Conservation (phyloP, 371 early-diverging fungal genomes). For the Blastocladiella emersonii region DNA sequence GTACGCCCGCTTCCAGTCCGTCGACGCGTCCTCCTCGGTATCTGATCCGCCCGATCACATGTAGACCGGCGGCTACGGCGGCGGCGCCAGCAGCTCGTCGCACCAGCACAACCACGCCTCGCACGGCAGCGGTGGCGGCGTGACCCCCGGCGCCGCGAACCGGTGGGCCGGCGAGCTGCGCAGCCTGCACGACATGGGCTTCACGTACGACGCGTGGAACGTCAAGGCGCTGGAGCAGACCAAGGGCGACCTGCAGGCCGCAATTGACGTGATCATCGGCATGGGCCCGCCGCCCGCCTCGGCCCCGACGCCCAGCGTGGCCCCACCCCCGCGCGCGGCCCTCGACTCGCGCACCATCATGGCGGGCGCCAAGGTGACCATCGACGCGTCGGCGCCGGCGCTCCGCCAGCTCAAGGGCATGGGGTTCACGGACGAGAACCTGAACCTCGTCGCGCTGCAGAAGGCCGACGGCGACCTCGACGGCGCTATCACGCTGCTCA, state of each 20-base stretch:
- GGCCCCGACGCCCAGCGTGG: neutral
- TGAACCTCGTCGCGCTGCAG: conserved; percentile 15
- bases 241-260: conserved; percentile 54
- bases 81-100: no score
- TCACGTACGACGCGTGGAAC: conserved; percentile 41
- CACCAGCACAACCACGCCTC: no score
- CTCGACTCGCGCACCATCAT: neutral
- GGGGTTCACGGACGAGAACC: conserved; percentile 22
- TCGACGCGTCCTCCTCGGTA: neutral
- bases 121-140: no score
- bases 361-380: neutral
- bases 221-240: conserved; percentile 43
- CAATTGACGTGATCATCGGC: conserved; percentile 52
- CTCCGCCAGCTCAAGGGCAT: conserved; percentile 1
- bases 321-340: conserved; percentile 6
- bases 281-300: conserved; percentile 18
- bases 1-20: no score
- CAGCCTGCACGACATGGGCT: conserved; percentile 54
- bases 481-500: neutral
- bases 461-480: conserved; percentile 3
- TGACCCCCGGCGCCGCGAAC: neutral
- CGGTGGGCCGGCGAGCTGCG: neutral
- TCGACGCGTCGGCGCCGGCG: neutral
- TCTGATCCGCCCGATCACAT: no score
- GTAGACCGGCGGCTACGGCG: no score